Evolutionary conservation across 2,329 filamentous ascomycete genomes (phyloP).

Genomic region (Herpotrichia juniperi): DNA sequence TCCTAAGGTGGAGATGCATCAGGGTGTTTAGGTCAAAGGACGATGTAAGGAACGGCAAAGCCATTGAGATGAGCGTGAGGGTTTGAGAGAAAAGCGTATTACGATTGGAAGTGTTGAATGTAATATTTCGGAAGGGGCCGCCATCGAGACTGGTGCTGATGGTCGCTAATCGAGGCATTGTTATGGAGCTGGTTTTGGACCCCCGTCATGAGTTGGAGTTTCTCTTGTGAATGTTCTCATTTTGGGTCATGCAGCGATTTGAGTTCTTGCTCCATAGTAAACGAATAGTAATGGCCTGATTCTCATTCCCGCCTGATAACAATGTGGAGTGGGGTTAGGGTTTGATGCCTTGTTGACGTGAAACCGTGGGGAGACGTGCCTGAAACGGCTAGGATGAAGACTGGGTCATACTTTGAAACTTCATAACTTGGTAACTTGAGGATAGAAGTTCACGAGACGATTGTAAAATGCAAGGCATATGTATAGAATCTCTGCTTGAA

Average conservation of each 20-base stretch:
- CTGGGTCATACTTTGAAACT: too few relatives aligned
- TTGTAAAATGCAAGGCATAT: too few relatives aligned
- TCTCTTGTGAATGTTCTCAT: too few relatives aligned
- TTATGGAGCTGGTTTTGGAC: not conserved
- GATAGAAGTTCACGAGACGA: too few relatives aligned
- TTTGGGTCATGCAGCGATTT: conserved; percentile 5
- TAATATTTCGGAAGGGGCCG: too few relatives aligned
- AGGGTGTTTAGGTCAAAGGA: conserved; percentile 42
- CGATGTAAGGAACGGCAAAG: conserved; percentile 1
- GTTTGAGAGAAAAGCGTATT: too few relatives aligned
- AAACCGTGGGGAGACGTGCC: conserved; percentile 3
- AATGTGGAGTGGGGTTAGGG: not conserved
- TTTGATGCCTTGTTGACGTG: conserved; percentile 1
- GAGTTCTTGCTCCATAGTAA: not conserved
- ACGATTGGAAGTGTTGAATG: too few relatives aligned
- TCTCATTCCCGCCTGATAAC: not conserved
- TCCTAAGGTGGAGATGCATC: conserved; percentile 47
- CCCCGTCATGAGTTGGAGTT: too few relatives aligned
- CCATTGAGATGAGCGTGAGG: too few relatives aligned
- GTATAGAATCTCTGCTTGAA: not conserved
- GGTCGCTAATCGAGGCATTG: not conserved
- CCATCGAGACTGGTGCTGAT: conserved; percentile 27
- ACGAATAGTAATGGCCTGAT: not conserved
- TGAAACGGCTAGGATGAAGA: not conserved
- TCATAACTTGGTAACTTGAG: not conserved